Evolutionary conservation across 345 rosid species (phyloP), one percentile per base, ranked within the genome.

Genomic region (Eucalyptus pumila): DNA sequence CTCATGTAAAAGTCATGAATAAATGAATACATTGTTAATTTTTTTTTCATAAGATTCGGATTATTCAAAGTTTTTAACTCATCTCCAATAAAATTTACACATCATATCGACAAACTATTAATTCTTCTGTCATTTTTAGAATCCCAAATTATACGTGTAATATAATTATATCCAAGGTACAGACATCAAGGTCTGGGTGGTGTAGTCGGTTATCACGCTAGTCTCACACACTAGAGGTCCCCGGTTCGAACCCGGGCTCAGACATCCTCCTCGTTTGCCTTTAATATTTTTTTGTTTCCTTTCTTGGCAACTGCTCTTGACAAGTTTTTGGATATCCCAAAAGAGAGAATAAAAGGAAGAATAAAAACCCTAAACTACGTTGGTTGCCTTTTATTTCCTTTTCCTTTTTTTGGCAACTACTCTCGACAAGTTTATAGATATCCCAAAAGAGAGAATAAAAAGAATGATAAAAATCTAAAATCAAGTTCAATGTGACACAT

Each of bases 201-300:
- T 94, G 97, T 93, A 94, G 95, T 94, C 51, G 95, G 96, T 93
- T 93, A 95, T 95, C 96, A 94, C 94, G 95, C 91, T 94, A 94
- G 95, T 94, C 95, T 94, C 95, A 93, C 96, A 93, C 96, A 92
- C 94, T 93, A 93, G 91, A 94, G 95, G 95, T 93, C 95, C 94
- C 94, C 93, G 92, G 94, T 94, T 94, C 94, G 94, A 94, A 93
- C 94, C 96, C 94, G 94, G 93, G 91, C 92, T 91, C 91, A 90
- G 95, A 94, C 94, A 93, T 10, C 9, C 2, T 2, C 2, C 1
- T 24, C 32, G 6, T 24, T 21, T 51, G n/a, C 48, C 14, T 21
- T 87, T 37, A 10, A 6, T n/a, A 27, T 56, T 11, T 40, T n/a
- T 32, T 27, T n/a, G 14, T 58, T 32, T 2, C 30, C 62, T 34